These are phyloP conservation scores for Cruciata laevipes DNA, from an alignment of 257 asterid species.

Conservation along the genomic window DNA sequence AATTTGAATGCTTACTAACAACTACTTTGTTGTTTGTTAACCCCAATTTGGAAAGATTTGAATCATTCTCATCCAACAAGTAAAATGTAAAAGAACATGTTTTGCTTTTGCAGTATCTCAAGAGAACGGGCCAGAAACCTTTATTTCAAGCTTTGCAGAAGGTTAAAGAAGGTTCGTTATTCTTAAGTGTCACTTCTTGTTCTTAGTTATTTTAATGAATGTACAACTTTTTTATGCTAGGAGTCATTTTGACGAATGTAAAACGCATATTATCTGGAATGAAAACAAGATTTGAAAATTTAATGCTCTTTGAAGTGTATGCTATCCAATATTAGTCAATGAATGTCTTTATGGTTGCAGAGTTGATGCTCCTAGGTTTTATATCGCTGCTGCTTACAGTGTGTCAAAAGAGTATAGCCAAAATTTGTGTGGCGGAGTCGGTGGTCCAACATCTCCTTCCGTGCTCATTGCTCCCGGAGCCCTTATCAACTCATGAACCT, in stretches of 20 bases:
- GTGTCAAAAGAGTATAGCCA: conserved; percentile 47
- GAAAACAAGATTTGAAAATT: no score
- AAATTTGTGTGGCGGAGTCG: conserved; percentile 43
- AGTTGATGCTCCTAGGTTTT: conserved; percentile 89
- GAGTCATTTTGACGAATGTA: no score
- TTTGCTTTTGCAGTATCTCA: neutral
- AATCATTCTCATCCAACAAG: neutral
- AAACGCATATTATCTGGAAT: neutral
- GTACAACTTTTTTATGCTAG: neutral
- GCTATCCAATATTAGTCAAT: neutral
- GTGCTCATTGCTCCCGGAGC: neutral
- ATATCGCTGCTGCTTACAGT: conserved; percentile 73
- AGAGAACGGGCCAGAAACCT: neutral
- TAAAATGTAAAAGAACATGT: no score
- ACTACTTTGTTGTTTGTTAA: no score
- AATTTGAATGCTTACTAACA: neutral
- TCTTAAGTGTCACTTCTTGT: no score
- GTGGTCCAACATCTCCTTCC: neutral
- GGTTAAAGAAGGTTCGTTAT: neutral
- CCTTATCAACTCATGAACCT: neutral
- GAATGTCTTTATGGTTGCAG: conserved; percentile 29
- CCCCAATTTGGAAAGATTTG: neutral
- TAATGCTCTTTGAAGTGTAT: neutral
- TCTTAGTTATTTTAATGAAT: neutral
- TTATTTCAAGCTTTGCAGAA: neutral